Evolutionary conservation across 2,329 filamentous ascomycete genomes (phyloP), one percentile per base, ranked within the genome.

Genomic region (Fusarium compactum): DNA sequence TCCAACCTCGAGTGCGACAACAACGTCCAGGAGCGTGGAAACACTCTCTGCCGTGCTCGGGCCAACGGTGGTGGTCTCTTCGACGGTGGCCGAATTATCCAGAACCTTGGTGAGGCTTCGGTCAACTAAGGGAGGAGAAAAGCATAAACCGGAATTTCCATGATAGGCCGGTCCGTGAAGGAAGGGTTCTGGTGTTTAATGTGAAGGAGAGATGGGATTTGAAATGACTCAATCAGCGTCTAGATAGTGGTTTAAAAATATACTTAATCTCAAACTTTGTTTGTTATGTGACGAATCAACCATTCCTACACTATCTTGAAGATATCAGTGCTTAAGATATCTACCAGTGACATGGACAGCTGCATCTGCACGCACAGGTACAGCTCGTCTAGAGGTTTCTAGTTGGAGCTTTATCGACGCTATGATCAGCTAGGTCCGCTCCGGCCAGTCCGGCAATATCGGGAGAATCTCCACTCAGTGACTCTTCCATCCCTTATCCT

Each of bases 351-450:
- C 16, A 27, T 38, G 34, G 18, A 7, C 34, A 38, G 16, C 16
- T 38, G 8, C 32, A 38, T 2, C 18, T 38, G 34, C 34, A 38
- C 34, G 38, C 32, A 52, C 50, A 44, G 41, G 22, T 24, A 38
- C 22, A 25, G 16, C 30, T n/a, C 46, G 47, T 63, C 65, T 52
- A 69, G 65, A 69, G 59, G 54, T 54, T 56, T 52, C 67, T 70
- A 70, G 54, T 29, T 56, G 15, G 11, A 65, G 52, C 64, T 69
- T 71, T 57, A 71, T 67, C 50, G 22, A 29, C 47, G 68, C 64
- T 65, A 65, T 60, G 69, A 56, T 63, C 65, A 41, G 47, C 32
- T 46, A 34, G 22, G 66, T 65, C 57, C 60, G 68, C 53, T 52
- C 51, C 67, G 64, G 69, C 14, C 51, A 63, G 56, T 41, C 68